Evolutionary conservation across 225 moss, liverwort and hornwort genomes (phyloP).

Genomic region (Bryoerythrophyllum caledonicum): DNA sequence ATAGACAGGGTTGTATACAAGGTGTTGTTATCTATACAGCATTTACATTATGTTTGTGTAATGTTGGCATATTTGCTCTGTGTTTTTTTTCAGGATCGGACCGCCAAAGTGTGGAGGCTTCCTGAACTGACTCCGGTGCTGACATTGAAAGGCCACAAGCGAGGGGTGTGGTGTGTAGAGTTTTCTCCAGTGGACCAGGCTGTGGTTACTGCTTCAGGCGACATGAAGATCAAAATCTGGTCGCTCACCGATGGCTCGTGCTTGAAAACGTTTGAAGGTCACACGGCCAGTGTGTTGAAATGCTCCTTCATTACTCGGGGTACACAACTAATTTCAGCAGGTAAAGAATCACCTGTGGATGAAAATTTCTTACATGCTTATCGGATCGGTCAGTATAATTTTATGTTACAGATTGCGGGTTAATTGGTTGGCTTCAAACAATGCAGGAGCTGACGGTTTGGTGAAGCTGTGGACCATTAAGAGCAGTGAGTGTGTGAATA

Average conservation of each 20-base stretch:
- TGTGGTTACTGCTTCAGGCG: constrained; percentile 86
- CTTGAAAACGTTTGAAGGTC: constrained; percentile 93
- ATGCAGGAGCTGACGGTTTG: constrained; percentile 88
- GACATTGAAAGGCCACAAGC: constrained; percentile 83
- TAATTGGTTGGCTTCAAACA: constrained; percentile 20
- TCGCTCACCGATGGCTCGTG: constrained; percentile 92
- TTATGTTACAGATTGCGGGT: neutral
- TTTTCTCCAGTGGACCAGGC: constrained; percentile 97
- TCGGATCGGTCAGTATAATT: neutral
- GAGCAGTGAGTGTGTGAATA: constrained; percentile 89
- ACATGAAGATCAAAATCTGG: constrained; percentile 97
- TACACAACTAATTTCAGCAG: constrained; percentile 90
- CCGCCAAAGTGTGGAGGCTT: constrained; percentile 90
- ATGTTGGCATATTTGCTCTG: constrained; percentile 19
- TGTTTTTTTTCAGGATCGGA: constrained; percentile 69
- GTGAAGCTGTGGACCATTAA: constrained; percentile 98
- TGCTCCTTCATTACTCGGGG: constrained; percentile 85
- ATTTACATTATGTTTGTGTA: too few relatives aligned
- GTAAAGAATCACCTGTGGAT: constrained; percentile 36
- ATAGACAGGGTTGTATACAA: too few relatives aligned
- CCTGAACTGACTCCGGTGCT: constrained; percentile 80
- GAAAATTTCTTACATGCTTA: neutral
- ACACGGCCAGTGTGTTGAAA: constrained; percentile 94
- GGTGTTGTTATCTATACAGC: neutral
- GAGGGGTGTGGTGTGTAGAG: constrained; percentile 96